Evolutionary conservation across 2,329 filamentous ascomycete genomes (phyloP).

Genomic region (Sclerotinia minor): DNA sequence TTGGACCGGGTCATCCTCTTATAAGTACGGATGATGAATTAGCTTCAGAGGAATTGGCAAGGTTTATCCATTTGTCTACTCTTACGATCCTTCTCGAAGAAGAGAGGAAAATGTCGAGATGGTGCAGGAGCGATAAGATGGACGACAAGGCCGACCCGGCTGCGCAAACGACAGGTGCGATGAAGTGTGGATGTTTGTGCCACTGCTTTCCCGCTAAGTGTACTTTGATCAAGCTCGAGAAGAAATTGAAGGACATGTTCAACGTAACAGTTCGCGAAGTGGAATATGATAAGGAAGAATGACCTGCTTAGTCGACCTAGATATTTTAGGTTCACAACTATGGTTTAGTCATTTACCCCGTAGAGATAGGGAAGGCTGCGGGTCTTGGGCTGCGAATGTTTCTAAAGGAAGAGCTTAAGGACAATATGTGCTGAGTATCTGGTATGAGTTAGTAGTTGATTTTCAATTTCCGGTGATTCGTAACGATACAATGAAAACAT

Average conservation of each 20-base stretch:
- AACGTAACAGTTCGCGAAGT: background rate
- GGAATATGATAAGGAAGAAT: background rate
- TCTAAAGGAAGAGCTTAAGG: background rate
- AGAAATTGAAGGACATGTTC: background rate
- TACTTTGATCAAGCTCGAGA: background rate
- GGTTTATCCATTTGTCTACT: background rate
- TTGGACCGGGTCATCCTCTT: background rate
- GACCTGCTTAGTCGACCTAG: background rate
- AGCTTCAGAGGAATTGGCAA: background rate
- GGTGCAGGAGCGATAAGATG: background rate
- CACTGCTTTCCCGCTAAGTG: conserved; percentile 2
- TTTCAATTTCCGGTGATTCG: background rate
- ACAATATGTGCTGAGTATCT: background rate
- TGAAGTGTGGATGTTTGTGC: background rate
- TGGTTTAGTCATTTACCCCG: background rate
- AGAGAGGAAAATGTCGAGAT: background rate
- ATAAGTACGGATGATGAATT: background rate
- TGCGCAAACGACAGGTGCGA: background rate
- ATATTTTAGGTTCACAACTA: background rate
- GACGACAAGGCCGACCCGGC: too few species aligned
- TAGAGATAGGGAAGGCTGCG: background rate
- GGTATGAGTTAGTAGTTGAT: background rate
- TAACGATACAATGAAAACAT: background rate
- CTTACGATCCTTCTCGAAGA: background rate
- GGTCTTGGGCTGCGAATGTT: background rate